phyloP scores from a whole-genome alignment of 2,329 filamentous ascomycete genomes.

The Fusarium tuaranense region DNA sequence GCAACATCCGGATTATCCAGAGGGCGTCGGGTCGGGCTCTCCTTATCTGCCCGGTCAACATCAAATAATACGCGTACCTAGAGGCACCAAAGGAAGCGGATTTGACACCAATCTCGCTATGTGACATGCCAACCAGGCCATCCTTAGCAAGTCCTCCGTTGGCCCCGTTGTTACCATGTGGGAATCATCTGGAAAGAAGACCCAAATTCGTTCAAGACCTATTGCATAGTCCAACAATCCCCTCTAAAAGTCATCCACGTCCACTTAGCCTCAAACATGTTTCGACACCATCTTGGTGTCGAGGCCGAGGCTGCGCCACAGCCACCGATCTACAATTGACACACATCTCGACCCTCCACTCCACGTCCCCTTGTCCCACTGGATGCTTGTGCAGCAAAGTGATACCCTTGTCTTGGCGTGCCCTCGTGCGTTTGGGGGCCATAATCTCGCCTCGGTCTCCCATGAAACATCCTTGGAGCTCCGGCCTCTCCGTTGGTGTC shows the following conservation, averaged over 20 bases:
- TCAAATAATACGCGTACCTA: background rate
- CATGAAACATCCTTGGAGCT: background rate
- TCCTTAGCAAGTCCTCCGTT: background rate
- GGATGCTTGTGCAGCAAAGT: background rate
- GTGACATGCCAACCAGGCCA: background rate
- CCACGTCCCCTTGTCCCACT: background rate
- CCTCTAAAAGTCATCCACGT: background rate
- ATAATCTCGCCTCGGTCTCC: background rate
- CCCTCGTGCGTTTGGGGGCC: background rate
- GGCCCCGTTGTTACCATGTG: background rate
- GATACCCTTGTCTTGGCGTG: constrained; percentile 27
- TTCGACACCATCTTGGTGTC: background rate
- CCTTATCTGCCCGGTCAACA: background rate
- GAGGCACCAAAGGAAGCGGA: background rate
- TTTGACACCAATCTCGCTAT: background rate
- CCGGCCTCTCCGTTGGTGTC: background rate
- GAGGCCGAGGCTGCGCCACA: constrained; percentile 19
- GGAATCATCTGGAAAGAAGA: background rate
- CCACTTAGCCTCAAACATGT: constrained; percentile 9
- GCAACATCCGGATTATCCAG: background rate
- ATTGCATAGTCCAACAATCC: background rate
- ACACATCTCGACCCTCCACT: background rate
- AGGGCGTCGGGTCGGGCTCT: background rate
- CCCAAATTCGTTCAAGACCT: background rate
- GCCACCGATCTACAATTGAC: constrained; percentile 14